A percentile compares a stretch with the other conserved stretches of the same genome.
phyloP scores from a whole-genome alignment of 2,329 filamentous ascomycete genomes.

The Microcyclosporella mali region DNA sequence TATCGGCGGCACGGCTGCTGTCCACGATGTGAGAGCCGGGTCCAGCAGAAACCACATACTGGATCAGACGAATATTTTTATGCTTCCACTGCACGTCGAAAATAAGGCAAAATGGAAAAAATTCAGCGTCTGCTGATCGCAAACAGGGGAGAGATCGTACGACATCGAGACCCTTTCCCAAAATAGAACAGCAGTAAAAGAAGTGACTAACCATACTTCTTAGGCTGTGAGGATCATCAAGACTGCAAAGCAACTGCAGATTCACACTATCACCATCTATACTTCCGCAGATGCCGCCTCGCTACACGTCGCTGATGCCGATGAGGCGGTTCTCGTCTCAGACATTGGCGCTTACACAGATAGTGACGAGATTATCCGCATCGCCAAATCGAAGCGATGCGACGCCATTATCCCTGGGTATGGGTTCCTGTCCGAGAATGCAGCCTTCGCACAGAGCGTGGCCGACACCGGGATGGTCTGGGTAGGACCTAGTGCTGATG shows the following conservation, averaged over 20 bases:
- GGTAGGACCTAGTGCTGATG: constrained; percentile 39
- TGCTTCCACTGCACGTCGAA: background rate
- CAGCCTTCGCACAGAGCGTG: constrained; percentile 52
- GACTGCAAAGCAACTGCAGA: constrained; percentile 45
- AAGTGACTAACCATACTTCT: constrained; percentile 1
- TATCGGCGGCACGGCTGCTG: background rate
- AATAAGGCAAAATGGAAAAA: constrained; percentile 4
- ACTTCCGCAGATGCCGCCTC: constrained; percentile 51
- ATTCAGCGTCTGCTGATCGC: constrained; percentile 44
- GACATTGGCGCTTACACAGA: constrained; percentile 47
- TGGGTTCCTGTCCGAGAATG: constrained; percentile 60
- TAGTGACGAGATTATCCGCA: constrained; percentile 42
- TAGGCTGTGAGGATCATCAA: constrained; percentile 43
- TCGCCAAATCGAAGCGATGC: constrained; percentile 45
- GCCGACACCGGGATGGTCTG: constrained; percentile 51
- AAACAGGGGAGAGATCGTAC: constrained; percentile 53
- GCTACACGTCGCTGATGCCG: constrained; percentile 49
- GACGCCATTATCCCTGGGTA: constrained; percentile 62
- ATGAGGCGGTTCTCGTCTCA: constrained; percentile 47
- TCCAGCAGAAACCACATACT: no score
- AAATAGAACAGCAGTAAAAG: background rate
- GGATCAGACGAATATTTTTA: no score
- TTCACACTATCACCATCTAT: constrained; percentile 54
- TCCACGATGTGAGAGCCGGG: no score
- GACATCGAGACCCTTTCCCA: background rate